Base-by-base conservation (phyloP, 768 basidiomycete species). In the Mycena amicta region DNA sequence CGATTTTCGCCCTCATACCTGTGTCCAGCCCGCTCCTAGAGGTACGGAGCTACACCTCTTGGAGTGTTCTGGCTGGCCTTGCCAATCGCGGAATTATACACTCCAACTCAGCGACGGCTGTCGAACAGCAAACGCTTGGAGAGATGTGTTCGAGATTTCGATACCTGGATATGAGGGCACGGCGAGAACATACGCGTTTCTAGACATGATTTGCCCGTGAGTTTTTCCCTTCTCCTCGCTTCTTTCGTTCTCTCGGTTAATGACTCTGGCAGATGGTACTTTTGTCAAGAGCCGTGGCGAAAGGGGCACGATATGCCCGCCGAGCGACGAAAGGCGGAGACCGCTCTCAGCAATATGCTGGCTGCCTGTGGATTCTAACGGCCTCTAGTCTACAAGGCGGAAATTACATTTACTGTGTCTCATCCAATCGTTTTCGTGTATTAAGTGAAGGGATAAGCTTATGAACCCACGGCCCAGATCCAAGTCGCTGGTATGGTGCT, bases 191-290 rank as follows among this genome's bases (percentile, higher is more conserved):
- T 60, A 46, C 25, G 11, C 43, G 3, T 60, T 60, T 30, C 43
- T 60, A n/a, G 59, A 56, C 2, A 40, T 52, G 28, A 3, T 60
- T 6, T 60, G 59, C 55, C 59, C 59, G 59, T 60, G 52, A 22
- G 55, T 6, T 5, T 45, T 23, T 8, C 15, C 22, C 20, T n/a
- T n/a, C 15, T 8, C 43, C 43, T 37, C 43, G 6, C 8, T 45
- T 13, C 20, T 23, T 49, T 25, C 27, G 23, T 26, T 28, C 15
- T 6, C 8, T 13, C 6, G 22, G 15, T 13, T 5, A 26, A 5
- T 26, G 22, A n/a, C 23, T 46, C 23, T n/a, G 15, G 25, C 31
- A 60, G 59, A 18, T 60, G 59, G 59, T 60, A 60, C 41, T 60
- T 60, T 16, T 56, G 55, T 40, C 59, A 60, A 23, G 54, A 46